Conservation (phyloP, 495 filamentous ascomycete genomes). For the Penicillium crystallinum region DNA sequence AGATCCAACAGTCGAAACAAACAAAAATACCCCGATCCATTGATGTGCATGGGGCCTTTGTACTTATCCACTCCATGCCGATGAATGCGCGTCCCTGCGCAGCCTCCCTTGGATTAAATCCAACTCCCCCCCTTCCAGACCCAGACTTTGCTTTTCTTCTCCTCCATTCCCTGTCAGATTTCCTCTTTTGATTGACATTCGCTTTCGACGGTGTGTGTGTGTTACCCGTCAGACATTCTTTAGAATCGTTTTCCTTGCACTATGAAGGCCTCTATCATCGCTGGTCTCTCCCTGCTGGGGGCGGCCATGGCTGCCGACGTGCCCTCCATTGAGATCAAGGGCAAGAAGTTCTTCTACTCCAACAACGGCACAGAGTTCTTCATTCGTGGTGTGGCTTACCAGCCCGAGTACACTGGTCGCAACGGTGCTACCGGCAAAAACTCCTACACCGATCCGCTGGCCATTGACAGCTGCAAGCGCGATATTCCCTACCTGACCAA, state of each 20-base stretch:
- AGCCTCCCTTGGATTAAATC: background rate
- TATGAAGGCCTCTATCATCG: constrained; percentile 45
- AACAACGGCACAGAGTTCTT: constrained; percentile 78
- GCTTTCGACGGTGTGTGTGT: constrained; percentile 3
- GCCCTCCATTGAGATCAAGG: constrained; percentile 61
- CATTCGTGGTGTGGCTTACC: constrained; percentile 92
- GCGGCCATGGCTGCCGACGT: constrained; percentile 52
- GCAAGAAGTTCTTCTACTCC: constrained; percentile 65
- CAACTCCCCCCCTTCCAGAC: constrained; percentile 7
- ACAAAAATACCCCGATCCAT: background rate
- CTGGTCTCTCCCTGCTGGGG: constrained; percentile 46
- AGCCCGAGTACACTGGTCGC: constrained; percentile 48
- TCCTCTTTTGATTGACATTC: constrained; percentile 4
- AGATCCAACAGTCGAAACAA: background rate
- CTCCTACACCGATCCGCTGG: constrained; percentile 64
- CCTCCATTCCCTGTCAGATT: constrained; percentile 3
- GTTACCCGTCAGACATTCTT: constrained; percentile 16
- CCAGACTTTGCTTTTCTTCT: constrained; percentile 9
- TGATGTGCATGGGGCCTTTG: background rate
- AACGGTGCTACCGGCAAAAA: constrained; percentile 32
- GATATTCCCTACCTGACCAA: constrained; percentile 77
- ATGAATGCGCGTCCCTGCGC: background rate
- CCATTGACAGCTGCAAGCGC: constrained; percentile 62
- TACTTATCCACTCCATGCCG: constrained; percentile 1
- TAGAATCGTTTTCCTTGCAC: constrained; percentile 10